Evolutionary conservation across 768 basidiomycete species (phyloP), one percentile per base, ranked within the genome.

Genomic region (Mycena galopus): DNA sequence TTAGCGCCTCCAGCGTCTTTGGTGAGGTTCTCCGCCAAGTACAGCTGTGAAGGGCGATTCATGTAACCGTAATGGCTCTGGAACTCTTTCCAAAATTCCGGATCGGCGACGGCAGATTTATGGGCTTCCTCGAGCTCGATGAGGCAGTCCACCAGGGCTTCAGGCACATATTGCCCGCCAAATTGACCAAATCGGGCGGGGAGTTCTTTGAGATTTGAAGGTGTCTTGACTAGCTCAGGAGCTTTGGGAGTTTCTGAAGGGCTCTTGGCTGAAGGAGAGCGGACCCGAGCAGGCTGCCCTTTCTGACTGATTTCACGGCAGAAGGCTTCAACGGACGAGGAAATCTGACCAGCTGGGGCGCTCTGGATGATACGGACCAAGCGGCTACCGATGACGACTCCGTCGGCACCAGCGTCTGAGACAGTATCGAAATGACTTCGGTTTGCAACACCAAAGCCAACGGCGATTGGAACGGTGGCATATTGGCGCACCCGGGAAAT

Each of bases 161-260:
- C 98, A 0, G 98, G 96, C 7, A 98, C 98, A 83, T 96, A 99
- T 77, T 98, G 96, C 4, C 98, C 98, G 37, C 98, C 98, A 78
- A 97, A 99, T 72, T 96, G 87, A 42, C 98, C 98, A 77, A 99
- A 99, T 58, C 96, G 89, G 1, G 91, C 86, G 2, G 97, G 95
- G 0, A 99, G 86, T 19, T 86, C 84, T 59, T 79, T 84, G 25
- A 80, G 75, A 57, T 86, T 84, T 0, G 85, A 78, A 16, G 82
- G 67, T 17, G 82, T 75, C 44, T 81, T 79, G 21, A 78, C 58
- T 0, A 78, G 68, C n/a, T 80, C 71, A 10, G 82, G 81, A 53
- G 75, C 77, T 64, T 83, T 83, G 32, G 76, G 77, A 21, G 75
- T 76, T 25, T 81, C 76, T 14, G 81, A 81, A 0, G 83, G 72